phyloP scores from a whole-genome alignment of 2,329 filamentous ascomycete genomes.

The Epichloe bromicola region DNA sequence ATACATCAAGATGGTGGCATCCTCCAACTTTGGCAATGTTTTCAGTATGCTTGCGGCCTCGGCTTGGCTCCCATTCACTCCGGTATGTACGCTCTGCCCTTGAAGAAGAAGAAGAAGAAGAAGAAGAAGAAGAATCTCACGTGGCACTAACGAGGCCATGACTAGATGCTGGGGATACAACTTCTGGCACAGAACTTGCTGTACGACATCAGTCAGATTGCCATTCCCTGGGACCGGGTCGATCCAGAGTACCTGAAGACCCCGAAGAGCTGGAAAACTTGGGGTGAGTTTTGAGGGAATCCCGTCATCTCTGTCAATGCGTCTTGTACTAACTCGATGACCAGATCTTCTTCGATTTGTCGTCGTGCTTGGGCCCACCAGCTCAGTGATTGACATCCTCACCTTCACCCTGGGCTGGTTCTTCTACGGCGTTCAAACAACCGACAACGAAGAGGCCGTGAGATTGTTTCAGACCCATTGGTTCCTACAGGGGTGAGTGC shows the following conservation, averaged over 20 bases:
- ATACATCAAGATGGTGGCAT: conserved; percentile 20
- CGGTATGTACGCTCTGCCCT: conserved; percentile 1
- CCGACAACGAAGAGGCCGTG: conserved; percentile 7
- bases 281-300: not conserved
- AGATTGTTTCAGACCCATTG: conserved; percentile 14
- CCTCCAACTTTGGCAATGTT: conserved; percentile 19
- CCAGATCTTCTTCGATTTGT: conserved; percentile 17
- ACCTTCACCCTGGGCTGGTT: conserved; percentile 13
- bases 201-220: conserved; percentile 18
- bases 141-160: not conserved
- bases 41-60: conserved; percentile 16
- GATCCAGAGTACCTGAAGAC: conserved; percentile 14
- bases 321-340: not conserved
- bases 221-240: conserved; percentile 17
- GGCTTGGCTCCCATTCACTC: conserved; percentile 17
- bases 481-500: conserved; percentile 14
- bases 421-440: conserved; percentile 12
- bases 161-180: conserved; percentile 14
- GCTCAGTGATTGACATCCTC: conserved; percentile 15
- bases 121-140: too few relatives aligned
- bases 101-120: too few relatives aligned
- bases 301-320: not conserved
- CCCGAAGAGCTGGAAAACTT: conserved; percentile 15
- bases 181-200: conserved; percentile 17
- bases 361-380: conserved; percentile 15